These are phyloP conservation scores for Oenanthe sinensis DNA, from an alignment of 129 eudicot species.

Conservation along the genomic window DNA sequence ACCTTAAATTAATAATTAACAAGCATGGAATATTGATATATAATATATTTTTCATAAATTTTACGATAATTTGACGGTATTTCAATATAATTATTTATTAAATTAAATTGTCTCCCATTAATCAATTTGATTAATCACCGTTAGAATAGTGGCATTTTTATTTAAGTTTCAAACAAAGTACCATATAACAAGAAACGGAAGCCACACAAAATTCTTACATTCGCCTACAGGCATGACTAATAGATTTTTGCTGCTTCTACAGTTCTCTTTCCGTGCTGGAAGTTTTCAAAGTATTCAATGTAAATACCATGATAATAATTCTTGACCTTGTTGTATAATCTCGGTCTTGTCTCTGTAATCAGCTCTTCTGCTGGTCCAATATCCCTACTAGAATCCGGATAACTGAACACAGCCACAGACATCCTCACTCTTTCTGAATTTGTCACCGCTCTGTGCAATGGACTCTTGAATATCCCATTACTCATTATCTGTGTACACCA, in stretches of 20 bases:
- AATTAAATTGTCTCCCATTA: too few relatives aligned
- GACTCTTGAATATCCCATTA: constrained; percentile 57
- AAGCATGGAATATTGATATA: too few relatives aligned
- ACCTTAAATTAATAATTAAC: too few relatives aligned
- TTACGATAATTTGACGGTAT: too few relatives aligned
- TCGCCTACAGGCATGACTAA: background rate
- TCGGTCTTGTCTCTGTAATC: constrained; percentile 30
- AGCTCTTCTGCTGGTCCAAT: constrained; percentile 46
- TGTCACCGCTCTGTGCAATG: constrained; percentile 45
- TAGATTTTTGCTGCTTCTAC: constrained; percentile 36
- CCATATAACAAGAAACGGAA: background rate
- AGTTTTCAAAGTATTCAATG: constrained; percentile 31
- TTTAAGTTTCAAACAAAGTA: too few relatives aligned
- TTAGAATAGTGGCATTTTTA: too few relatives aligned
- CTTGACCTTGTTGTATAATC: constrained; percentile 29
- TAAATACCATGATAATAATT: constrained; percentile 22
- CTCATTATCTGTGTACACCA: constrained; percentile 44
- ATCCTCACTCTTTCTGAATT: constrained; percentile 35
- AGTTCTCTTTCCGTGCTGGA: constrained; percentile 36
- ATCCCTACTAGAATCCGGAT: constrained; percentile 32
- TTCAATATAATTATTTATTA: too few relatives aligned
- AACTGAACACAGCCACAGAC: constrained; percentile 42
- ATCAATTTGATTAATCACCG: too few relatives aligned
- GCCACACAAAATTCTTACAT: background rate
- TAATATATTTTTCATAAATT: too few relatives aligned